These are phyloP conservation scores for Nakazawaea ernobii DNA, from an alignment of 805 yeast species.

Conservation along the genomic window DNA sequence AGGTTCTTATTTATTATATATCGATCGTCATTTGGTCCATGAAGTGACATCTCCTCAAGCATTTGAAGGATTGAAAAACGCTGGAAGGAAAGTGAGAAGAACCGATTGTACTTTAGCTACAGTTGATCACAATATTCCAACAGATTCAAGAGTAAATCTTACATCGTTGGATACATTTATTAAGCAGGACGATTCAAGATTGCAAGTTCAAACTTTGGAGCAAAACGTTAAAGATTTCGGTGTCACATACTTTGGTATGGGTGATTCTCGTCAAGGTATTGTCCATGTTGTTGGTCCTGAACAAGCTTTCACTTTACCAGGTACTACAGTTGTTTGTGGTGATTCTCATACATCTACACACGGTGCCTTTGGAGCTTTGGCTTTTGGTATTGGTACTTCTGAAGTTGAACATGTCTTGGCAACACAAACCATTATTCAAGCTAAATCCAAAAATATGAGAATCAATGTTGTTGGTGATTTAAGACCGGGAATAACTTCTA, in stretches of 20 bases:
- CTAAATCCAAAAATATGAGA: conserved; percentile 95
- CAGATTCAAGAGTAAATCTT: conserved; percentile 75
- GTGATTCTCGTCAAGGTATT: conserved; percentile 93
- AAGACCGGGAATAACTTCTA: conserved; percentile 86
- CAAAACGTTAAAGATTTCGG: conserved; percentile 87
- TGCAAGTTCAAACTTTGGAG: conserved; percentile 90
- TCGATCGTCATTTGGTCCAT: conserved; percentile 96
- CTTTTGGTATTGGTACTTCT: conserved; percentile 98
- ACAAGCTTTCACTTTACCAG: conserved; percentile 97
- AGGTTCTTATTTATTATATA: conserved; percentile 81
- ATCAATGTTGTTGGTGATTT: conserved; percentile 80
- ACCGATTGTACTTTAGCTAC: conserved; percentile 91
- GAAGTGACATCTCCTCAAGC: conserved; percentile 99
- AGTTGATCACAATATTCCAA: conserved; percentile 96
- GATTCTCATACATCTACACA: conserved; percentile 98
- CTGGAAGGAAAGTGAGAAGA: conserved; percentile 87
- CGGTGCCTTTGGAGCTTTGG: conserved; percentile 97
- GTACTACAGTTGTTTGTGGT: conserved; percentile 98
- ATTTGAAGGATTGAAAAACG: conserved; percentile 87
- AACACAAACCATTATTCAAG: conserved; percentile 92
- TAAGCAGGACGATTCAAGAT: conserved; percentile 82
- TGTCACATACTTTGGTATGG: conserved; percentile 91
- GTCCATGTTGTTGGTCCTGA: conserved; percentile 99
- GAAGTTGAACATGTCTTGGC: conserved; percentile 99
- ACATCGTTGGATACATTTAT: conserved; percentile 74